phyloP scores from a whole-genome alignment of 164 flowering plant species.

The Dillenia turbinata region DNA sequence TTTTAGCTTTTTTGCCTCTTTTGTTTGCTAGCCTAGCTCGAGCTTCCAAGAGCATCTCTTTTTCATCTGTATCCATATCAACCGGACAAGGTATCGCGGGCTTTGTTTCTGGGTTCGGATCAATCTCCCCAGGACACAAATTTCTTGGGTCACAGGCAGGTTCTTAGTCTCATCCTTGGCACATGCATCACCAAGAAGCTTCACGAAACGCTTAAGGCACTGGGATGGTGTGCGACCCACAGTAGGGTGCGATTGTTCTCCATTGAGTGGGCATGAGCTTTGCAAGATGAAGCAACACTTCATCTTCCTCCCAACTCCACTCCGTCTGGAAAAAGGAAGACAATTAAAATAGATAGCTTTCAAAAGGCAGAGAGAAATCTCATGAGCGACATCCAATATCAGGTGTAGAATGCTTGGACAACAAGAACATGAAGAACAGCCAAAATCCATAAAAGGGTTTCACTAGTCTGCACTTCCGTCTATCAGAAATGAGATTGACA shows the following conservation, averaged over 20 bases:
- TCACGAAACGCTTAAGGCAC: constrained; percentile 51
- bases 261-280: constrained; percentile 56
- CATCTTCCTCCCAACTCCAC: constrained; percentile 99
- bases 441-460: no score
- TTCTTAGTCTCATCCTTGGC: constrained; percentile 52
- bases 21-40: constrained; percentile 44
- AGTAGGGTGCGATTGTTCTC: constrained; percentile 58
- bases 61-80: constrained; percentile 63
- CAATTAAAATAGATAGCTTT: neutral
- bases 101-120: constrained; percentile 54
- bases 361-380: no score
- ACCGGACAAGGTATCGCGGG: constrained; percentile 45
- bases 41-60: constrained; percentile 60
- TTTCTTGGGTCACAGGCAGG: constrained; percentile 52
- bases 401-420: no score
- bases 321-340: constrained; percentile 57
- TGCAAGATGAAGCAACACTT: constrained; percentile 69
- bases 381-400: no score
- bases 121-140: constrained; percentile 55
- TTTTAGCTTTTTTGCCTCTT: no score
- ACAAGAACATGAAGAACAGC: no score
- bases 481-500: no score
- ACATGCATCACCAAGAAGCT: constrained; percentile 57
- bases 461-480: no score
- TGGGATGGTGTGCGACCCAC: constrained; percentile 56